These are phyloP conservation scores for Nasturtium officinale DNA, from an alignment of 345 rosid genomes.

Conservation along the genomic window DNA sequence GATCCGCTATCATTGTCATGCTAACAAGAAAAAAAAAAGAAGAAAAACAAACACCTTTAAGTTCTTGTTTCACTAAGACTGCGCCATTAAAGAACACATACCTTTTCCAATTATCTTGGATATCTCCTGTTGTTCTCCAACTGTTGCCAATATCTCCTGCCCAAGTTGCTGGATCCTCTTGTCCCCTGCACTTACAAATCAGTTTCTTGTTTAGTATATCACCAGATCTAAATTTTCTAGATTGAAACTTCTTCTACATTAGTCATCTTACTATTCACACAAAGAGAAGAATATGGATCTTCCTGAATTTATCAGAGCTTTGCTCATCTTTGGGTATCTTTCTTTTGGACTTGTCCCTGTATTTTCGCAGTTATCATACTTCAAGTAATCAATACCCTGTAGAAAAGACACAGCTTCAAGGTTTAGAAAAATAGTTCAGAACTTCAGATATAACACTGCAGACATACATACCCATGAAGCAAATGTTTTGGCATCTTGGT, in stretches of 20 bases:
- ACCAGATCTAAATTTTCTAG: constrained; percentile 18
- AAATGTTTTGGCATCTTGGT: constrained; percentile 89
- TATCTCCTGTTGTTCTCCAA: constrained; percentile 92
- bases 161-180: constrained; percentile 90
- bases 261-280: constrained; percentile 74
- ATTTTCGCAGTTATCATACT: constrained; percentile 83
- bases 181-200: constrained; percentile 57
- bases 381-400: constrained; percentile 88
- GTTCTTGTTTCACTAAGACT: constrained; percentile 11
- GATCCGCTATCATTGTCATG: constrained; percentile 66
- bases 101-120: constrained; percentile 74
- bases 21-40: constrained; percentile 47
- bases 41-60: constrained; percentile 3
- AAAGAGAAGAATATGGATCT: constrained; percentile 82
- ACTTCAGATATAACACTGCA: no score
- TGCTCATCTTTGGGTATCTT: constrained; percentile 74
- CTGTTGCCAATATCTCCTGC: constrained; percentile 82
- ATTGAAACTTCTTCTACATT: neutral
- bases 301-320: constrained; percentile 66
- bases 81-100: constrained; percentile 24
- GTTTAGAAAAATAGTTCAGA: no score
- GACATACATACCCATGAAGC: constrained; percentile 77
- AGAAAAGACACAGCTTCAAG: neutral
- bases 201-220: constrained; percentile 11
- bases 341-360: constrained; percentile 64